Evolutionary conservation across 345 rosid genomes (phyloP).

Genomic region (Brassica cretica): DNA sequence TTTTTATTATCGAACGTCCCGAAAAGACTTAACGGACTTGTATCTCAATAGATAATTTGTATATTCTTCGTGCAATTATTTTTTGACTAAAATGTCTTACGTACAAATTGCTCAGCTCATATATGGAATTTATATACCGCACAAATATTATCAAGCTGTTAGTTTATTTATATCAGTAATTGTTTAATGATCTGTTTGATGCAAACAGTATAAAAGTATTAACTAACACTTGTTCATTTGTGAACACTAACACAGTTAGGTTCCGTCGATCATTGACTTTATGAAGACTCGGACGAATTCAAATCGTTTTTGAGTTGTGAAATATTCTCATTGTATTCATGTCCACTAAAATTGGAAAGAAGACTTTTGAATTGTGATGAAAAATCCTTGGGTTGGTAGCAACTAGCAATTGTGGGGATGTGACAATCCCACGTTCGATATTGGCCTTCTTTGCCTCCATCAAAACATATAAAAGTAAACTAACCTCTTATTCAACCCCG

Average conservation of each 20-base stretch:
- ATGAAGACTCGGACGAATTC: background rate
- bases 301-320: slow-evolving; percentile 8
- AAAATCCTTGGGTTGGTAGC: slow-evolving; percentile 20
- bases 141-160: too few relatives aligned
- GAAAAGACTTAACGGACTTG: too few relatives aligned
- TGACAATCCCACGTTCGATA: slow-evolving; percentile 27
- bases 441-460: background rate
- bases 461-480: slow-evolving; percentile 22
- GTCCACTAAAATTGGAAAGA: background rate
- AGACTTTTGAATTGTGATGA: background rate
- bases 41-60: too few relatives aligned
- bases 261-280: background rate
- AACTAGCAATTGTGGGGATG: slow-evolving; percentile 26
- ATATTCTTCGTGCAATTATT: too few relatives aligned
- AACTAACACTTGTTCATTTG: background rate
- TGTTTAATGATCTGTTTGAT: too few relatives aligned
- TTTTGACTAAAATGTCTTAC: too few relatives aligned
- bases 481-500: background rate
- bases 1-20: background rate
- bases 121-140: too few relatives aligned
- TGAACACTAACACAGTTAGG: background rate
- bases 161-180: too few relatives aligned
- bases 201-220: too few relatives aligned
- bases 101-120: too few relatives aligned
- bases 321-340: slow-evolving; percentile 8